phyloP scores from a whole-genome alignment of 2,329 filamentous ascomycete species.

The Penicillium sp. region DNA sequence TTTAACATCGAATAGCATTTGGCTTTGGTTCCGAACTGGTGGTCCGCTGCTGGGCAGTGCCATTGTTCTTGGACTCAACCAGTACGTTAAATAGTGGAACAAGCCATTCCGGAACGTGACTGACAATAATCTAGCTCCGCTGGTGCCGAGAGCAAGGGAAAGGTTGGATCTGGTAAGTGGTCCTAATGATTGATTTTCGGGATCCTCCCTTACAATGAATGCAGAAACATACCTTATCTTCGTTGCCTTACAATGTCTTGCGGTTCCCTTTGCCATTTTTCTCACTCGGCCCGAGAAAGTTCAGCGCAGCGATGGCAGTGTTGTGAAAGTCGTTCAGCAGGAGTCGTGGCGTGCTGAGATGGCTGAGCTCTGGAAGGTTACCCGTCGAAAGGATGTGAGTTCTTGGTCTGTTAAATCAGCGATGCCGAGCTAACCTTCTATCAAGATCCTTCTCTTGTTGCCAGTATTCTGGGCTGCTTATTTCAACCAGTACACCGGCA shows the following conservation, averaged over 20 bases:
- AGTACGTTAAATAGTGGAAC: conserved; percentile 13
- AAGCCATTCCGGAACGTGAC: neutral
- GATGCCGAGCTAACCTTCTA: conserved; percentile 18
- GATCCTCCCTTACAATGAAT: neutral
- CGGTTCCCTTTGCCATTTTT: conserved; percentile 41
- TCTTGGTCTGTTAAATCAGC: neutral
- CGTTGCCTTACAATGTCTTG: conserved; percentile 41
- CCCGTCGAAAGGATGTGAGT: conserved; percentile 21
- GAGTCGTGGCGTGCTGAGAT: conserved; percentile 44
- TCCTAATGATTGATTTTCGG: too few relatives aligned
- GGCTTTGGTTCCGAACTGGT: conserved; percentile 53
- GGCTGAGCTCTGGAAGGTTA: conserved; percentile 35
- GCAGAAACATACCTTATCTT: conserved; percentile 46
- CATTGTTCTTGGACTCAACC: conserved; percentile 50
- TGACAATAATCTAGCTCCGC: conserved; percentile 2
- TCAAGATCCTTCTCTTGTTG: conserved; percentile 41
- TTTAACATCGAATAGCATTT: conserved; percentile 30
- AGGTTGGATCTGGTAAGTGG: conserved; percentile 24
- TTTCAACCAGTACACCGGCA: conserved; percentile 48
- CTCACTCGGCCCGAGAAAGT: conserved; percentile 45
- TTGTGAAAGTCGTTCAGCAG: conserved; percentile 39
- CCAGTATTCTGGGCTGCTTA: conserved; percentile 49
- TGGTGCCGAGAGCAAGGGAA: conserved; percentile 22
- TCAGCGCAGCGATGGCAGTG: conserved; percentile 43
- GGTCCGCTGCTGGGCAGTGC: conserved; percentile 52